Evolutionary conservation across 768 basidiomycete genomes (phyloP), one percentile per base, ranked within the genome.

Genomic region (Pholiota molesta): DNA sequence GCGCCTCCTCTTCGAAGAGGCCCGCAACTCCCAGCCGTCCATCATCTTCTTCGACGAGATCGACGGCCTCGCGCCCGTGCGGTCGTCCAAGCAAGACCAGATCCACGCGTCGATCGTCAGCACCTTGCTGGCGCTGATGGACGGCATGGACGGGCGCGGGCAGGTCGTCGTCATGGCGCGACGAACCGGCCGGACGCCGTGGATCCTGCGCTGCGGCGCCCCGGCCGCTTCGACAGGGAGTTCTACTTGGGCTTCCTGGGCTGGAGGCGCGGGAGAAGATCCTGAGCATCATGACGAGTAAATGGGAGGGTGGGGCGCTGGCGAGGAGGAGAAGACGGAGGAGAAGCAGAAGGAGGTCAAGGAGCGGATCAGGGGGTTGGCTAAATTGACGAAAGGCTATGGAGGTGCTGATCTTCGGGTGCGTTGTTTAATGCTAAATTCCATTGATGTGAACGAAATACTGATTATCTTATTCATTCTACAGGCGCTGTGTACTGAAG

Each of bases 1-100:
- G 2, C 87, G 97, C 1, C 83, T 98, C 42, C 81, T 99, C 14
- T 99, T 99, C 73, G 97, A 99, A 65, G 97, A 99, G 79, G 97
- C 97, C 0, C 85, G 88, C 53, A 88, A 89, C 56, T 91, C 87
- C 55, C 97, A 98, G 69, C 97, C 97, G 0, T 92, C 90, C 65
- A 99, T 99, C 75, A 99, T 99, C 71, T 99, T 99, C 79, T 99
- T 99, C 73, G 97, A 99, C 72, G 97, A 99, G 77, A 99, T 99
- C 67, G 97, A 99, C 71, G 97, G 97, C 65, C 86, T 99, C 19
- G 97, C 97, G 13, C 97, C 97, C 1, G 97, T 99, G 2, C 90
- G 97, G 51, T 97, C 95, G n/a, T 92, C 94, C 17, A 98, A 99
- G 71, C 97, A 98, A 69, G 97, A 99, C 72, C 97, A 99, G 75